Base-by-base conservation (phyloP, 1,284 basidiomycete genomes). In the Earliella scabrosa region DNA sequence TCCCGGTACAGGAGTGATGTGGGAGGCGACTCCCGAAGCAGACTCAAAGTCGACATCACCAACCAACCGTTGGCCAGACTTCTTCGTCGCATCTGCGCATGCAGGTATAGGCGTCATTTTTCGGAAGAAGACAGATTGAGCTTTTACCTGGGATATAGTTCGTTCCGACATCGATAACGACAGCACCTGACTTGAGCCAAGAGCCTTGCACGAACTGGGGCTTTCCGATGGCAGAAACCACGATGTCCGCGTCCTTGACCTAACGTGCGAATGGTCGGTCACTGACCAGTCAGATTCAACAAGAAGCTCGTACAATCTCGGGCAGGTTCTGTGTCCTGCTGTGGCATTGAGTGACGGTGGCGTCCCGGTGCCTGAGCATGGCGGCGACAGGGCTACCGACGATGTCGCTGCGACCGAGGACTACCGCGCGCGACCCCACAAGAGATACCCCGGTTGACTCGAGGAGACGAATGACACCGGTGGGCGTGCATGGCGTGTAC, bases 321-420 rank as follows among this genome's bases (percentile, higher is more conserved):
- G 90, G 83, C 38, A 99, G 78, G 70, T 95, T 85, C 71, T 85
- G 83, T 46, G 96, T 97, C 50, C 86, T 83, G 65, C 93, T 95
- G 76, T 99, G 97, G 71, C 96, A 97, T 74, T 98, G 97, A 26
- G 96, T 99, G 63, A 99, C 95, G 32, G 97, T 99, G 27, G 96
- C 96, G 71, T 99, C 92, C 60, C 85, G 85, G 72, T 89, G 90
- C 66, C 95, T 84, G 52, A 99, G 82, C 79, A 99, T 88, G 27
- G 93, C 90, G 31, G 90, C 87, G 54, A 98, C 95, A 32, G 97
- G 97, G 68, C 88, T 97, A 55, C 97, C 97, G 59, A 99, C 97
- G 67, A 99, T 99, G 73, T 99, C 97, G 70, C 93, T 96, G 63
- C 97, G 90, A 56, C 97, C 97, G 52, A 99, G 87, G 21, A 99